Evolutionary conservation across 1,139 yeast genomes (phyloP).

Genomic region (Kazachstania sp.): DNA sequence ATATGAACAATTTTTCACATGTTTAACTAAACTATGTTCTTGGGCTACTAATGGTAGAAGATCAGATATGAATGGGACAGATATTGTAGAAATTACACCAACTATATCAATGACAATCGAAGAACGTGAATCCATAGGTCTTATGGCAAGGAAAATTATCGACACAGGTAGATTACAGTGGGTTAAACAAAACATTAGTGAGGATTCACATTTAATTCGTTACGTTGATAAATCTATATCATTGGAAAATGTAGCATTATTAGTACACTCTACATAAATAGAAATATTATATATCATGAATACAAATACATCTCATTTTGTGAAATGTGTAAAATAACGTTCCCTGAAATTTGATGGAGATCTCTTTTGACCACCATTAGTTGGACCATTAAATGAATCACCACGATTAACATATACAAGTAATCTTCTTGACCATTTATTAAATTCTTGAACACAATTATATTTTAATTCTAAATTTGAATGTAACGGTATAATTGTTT

Average conservation of each 20-base stretch:
- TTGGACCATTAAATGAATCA: constrained; percentile 47
- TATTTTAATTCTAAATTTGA: constrained; percentile 59
- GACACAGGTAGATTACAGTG: constrained; percentile 53
- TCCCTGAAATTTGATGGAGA: constrained; percentile 55
- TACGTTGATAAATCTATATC: constrained; percentile 55
- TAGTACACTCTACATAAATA: constrained; percentile 20
- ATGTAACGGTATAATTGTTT: constrained; percentile 73
- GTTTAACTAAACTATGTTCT: constrained; percentile 58
- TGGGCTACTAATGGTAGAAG: constrained; percentile 79
- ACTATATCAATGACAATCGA: constrained; percentile 30
- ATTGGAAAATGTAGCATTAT: constrained; percentile 61
- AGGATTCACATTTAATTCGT: constrained; percentile 43
- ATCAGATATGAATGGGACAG: constrained; percentile 33
- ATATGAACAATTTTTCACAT: constrained; percentile 35
- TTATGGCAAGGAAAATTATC: constrained; percentile 57
- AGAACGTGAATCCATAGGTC: constrained; percentile 53
- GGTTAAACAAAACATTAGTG: constrained; percentile 33
- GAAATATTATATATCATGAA: background rate
- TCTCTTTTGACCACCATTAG: constrained; percentile 36
- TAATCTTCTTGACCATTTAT: constrained; percentile 85
- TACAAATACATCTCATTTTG: constrained; percentile 5
- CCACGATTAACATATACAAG: constrained; percentile 72
- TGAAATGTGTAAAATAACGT: constrained; percentile 68
- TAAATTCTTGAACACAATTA: constrained; percentile 77
- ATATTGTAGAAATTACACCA: constrained; percentile 18